Evolutionary conservation across 2,329 filamentous ascomycete genomes (phyloP), one percentile per base, ranked within the genome.

Genomic region (Botrytis porri): DNA sequence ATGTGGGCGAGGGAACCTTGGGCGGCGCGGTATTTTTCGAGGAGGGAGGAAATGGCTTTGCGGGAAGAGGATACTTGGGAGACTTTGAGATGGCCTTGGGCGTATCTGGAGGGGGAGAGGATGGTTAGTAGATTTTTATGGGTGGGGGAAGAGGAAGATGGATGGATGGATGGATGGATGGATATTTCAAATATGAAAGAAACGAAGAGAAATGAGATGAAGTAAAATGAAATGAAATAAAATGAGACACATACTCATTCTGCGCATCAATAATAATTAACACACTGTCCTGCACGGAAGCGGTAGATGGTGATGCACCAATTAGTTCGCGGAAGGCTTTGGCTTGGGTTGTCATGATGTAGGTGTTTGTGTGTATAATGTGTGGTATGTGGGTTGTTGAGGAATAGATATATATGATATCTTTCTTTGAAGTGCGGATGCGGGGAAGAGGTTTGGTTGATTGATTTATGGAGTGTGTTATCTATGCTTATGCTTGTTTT

Each of bases 241-340:
- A 7, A 51, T n/a, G 4, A 59, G 39, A 20, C 18, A 73, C 81
- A 75, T 90, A 92, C 81, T 93, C 90, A 78, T 92, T 92, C 78
- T 93, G 90, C 1, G 90, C 90, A 79, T 92, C 90, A 78, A 92
- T 89, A 81, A 92, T 91, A 77, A 92, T 81, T 62, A 92, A 84
- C 2, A 86, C 86, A 75, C 86, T 89, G 81, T 92, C 89, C 61
- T 81, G 80, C 0, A 86, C 82, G 0, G 87, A 86, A 12, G 89
- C 89, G 0, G 86, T 87, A 22, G 87, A 88, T 37, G 85, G 85
- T 16, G 83, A 79, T 20, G 86, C 82, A 73, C 89, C 89, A 71
- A 91, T 69, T 16, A 80, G 62, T 72, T 80, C 77, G 65, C 79
- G 75, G 69, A 81, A 80, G 62, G 72, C 71, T 69, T 78, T 77